Evolutionary conservation across 2,329 filamentous ascomycete species (phyloP).

Genomic region (Hortaea werneckii): DNA sequence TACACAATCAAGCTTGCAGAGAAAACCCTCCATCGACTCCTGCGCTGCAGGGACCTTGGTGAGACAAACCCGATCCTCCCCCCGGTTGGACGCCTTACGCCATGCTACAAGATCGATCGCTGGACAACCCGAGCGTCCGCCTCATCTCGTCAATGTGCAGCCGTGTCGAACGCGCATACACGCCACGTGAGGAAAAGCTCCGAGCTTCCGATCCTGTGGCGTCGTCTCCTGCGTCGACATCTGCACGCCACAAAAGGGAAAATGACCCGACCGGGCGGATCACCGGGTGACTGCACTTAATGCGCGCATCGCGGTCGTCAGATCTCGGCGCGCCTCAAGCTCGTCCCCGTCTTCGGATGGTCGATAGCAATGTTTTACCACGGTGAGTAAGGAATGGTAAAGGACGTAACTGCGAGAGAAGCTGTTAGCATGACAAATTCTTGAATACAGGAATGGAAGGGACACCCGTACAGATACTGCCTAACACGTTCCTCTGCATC

Average conservation of each 20-base stretch:
- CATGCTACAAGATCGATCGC: background rate
- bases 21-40: no score
- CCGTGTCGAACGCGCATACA: background rate
- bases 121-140: background rate
- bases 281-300: constrained; percentile 3
- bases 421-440: background rate
- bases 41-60: background rate
- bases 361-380: constrained; percentile 37
- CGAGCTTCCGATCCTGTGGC: background rate
- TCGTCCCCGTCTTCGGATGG: constrained; percentile 32
- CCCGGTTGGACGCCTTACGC: background rate
- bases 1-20: background rate
- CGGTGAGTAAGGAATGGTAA: constrained; percentile 33
- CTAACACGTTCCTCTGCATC: constrained; percentile 25
- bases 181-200: no score
- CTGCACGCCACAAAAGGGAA: background rate
- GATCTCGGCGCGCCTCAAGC: constrained; percentile 31
- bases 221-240: constrained; percentile 1
- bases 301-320: constrained; percentile 28
- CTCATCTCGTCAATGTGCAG: background rate
- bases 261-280: background rate
- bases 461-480: constrained; percentile 29
- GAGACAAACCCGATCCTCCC: background rate
- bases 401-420: constrained; percentile 30
- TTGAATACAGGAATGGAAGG: background rate